Base-by-base conservation (phyloP, 805 yeast species). In the Cyberlindnera japonica region DNA sequence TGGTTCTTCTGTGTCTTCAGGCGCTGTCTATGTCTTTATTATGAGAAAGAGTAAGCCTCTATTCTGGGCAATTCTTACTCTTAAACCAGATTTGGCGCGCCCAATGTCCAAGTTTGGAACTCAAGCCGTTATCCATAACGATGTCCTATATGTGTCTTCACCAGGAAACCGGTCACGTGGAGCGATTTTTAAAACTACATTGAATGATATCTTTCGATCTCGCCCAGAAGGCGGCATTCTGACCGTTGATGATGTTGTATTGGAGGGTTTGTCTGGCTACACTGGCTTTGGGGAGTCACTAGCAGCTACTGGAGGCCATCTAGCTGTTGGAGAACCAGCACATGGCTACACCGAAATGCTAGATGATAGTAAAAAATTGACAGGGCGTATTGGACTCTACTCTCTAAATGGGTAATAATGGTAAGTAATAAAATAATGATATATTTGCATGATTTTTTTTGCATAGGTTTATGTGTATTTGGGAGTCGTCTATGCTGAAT, bases 141-240 rank as follows among this genome's bases (percentile, higher is more conserved):
- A 49, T 6, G 14, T 16, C 7, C 50, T 74, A 17, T 60, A 59
- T 36, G 50, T 73, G 3, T 62, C 76, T 0, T 67, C 77, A 0
- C 73, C 76, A 1, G 74, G 73, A 3, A 55, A 56, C 40, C 80
- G 79, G 1, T 81, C 79, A 1, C 9, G 22, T 24, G 57, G 57
- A 20, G 69, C 71, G 0, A 58, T 79, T 4, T 79, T 78, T 71
- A 49, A 51, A 25, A 40, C 74, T 1, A 40, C 58, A 3, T 41
- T 71, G 37, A 26, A 29, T 35, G 50, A 47, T 16, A 29, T 54
- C 13, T 28, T 43, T 15, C 27, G 28, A 15, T 3, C 33, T 9
- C 13, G 32, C 14, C 10, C 21, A 3, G 32, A 18, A 19, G 30
- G 30, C 16, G 6, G 11, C 7, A 4, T 39, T 7, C 21, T 13